phyloP scores from a whole-genome alignment of 805 yeast genomes.

The Yamadazyma scolyti region DNA sequence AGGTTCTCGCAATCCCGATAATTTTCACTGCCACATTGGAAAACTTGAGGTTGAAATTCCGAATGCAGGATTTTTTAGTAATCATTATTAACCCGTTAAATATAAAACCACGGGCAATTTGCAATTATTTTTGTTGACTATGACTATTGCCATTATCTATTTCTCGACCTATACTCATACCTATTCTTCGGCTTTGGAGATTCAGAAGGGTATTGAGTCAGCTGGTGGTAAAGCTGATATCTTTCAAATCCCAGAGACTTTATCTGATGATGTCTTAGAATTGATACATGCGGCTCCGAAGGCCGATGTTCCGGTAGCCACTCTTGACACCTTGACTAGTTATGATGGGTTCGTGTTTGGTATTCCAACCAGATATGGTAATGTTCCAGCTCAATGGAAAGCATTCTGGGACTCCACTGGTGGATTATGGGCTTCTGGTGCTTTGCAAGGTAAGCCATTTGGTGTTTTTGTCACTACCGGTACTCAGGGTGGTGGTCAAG shows the following conservation, averaged over 20 bases:
- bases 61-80: background rate
- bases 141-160: conserved; percentile 68
- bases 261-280: conserved; percentile 52
- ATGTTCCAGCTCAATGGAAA: conserved; percentile 69
- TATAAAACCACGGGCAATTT: background rate
- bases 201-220: conserved; percentile 59
- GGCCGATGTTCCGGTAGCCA: conserved; percentile 52
- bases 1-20: too few species aligned
- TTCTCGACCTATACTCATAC: conserved; percentile 83
- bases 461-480: conserved; percentile 73
- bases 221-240: conserved; percentile 67
- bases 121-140: too few species aligned
- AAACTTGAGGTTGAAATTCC: background rate
- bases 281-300: conserved; percentile 56
- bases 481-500: conserved; percentile 78
- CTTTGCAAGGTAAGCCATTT: conserved; percentile 66
- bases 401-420: conserved; percentile 77
- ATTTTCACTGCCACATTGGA: background rate
- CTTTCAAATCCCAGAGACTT: conserved; percentile 78
- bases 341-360: conserved; percentile 84
- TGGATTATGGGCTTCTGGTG: conserved; percentile 71
- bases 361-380: conserved; percentile 80
- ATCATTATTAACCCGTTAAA: background rate
- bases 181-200: conserved; percentile 63
- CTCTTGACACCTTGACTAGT: conserved; percentile 49